Base-by-base conservation (phyloP, 257 asterid species). In the Cordia subcordata region DNA sequence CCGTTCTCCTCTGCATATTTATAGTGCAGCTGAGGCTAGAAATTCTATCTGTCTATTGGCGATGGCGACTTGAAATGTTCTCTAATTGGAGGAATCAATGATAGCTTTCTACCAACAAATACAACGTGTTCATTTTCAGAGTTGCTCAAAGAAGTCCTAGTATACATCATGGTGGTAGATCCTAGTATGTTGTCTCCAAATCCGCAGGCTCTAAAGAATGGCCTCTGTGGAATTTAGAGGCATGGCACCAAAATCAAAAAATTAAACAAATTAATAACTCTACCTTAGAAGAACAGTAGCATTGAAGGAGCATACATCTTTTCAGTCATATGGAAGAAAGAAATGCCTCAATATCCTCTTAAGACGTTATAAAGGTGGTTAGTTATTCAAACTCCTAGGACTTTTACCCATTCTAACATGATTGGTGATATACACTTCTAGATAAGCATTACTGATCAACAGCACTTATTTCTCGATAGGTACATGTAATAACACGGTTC, bases 101-200 rank as follows among this genome's bases (percentile, higher is more conserved):
- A 71, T 58, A 71, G 70, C 79, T 77, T 83, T 78, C 79, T 76
- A 63, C 96, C 94, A n/a, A 89, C 90, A 53, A 49, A 73, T 69
- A 68, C 57, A 19, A 58, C 68, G 61, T 70, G 77, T 62, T 77
- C 79, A 47, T 65, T 74, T 39, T 52, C 21, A 21, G 77, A 61
- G 61, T 18, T 15, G 46, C 57, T 58, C 17, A 80, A 67, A 55
- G 72, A 20, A 10, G 80, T 67, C 54, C 75, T 63, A 0, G 87
- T 49, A 71, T 86, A 89, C 89, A 85, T 81, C 97, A 88, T 92
- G 16, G 97, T 86, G 5, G 89, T 88, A 65, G 97, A 82, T 70
- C 69, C 84, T 12, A 83, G 69, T 62, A 69, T 66, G 70, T 89
- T 90, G 15, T 81, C 86, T 57, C 85, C 97, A 57, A 88, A 93